Evolutionary conservation across 1,139 yeast species (phyloP).

Genomic region (Blastobotrys malaysiensis): DNA sequence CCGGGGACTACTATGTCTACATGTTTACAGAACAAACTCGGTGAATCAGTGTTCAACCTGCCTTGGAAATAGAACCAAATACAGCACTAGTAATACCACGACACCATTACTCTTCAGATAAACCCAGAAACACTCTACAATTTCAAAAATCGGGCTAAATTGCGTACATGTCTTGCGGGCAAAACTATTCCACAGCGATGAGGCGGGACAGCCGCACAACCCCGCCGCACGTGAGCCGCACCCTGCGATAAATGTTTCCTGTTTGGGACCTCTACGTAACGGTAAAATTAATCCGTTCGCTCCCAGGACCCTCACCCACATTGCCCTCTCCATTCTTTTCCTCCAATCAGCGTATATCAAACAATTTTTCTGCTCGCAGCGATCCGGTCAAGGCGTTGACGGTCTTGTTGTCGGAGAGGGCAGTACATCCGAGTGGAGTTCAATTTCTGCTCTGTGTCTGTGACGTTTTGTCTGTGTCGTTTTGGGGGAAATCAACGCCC

Average conservation of each 20-base stretch:
- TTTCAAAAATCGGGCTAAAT: too few species aligned
- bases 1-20: too few species aligned
- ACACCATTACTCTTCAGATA: too few species aligned
- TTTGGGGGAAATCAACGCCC: too few species aligned
- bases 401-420: not conserved
- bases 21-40: too few species aligned
- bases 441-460: not conserved
- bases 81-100: too few species aligned
- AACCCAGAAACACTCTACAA: too few species aligned
- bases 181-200: too few species aligned
- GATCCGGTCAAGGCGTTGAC: not conserved
- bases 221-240: not conserved
- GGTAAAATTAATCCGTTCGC: not conserved
- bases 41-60: too few species aligned
- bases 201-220: not conserved
- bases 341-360: not conserved
- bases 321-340: not conserved
- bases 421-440: not conserved
- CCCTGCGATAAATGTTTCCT: not conserved
- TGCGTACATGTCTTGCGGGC: too few species aligned
- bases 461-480: not conserved
- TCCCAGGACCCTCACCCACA: not conserved
- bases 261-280: not conserved
- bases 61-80: too few species aligned
- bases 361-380: not conserved